These are phyloP conservation scores for Pythium periplocum DNA, from an alignment of 352 stramenopile genomes.

Conservation along the genomic window DNA sequence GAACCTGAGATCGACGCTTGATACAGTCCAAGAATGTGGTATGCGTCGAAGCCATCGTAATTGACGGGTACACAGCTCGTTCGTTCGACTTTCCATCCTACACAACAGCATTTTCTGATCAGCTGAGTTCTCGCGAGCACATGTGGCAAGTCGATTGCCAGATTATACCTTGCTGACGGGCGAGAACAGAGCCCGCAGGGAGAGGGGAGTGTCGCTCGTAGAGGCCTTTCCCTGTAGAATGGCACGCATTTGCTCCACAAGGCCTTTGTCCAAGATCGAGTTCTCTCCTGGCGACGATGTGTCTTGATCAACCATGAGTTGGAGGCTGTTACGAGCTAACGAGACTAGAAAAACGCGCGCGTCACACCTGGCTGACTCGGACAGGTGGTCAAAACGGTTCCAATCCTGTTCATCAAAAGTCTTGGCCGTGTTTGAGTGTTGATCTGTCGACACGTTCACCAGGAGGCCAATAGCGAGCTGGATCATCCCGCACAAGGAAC, in stretches of 20 bases:
- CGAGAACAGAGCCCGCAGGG: slow-evolving; percentile 9
- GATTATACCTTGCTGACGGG: slow-evolving; percentile 20
- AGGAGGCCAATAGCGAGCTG: slow-evolving; percentile 60
- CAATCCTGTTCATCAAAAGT: slow-evolving; percentile 37
- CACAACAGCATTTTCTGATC: not conserved
- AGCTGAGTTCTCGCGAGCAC: not conserved
- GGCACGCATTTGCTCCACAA: slow-evolving; percentile 40
- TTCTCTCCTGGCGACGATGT: slow-evolving; percentile 24
- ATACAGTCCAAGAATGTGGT: slow-evolving; percentile 33
- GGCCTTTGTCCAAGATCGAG: slow-evolving; percentile 36
- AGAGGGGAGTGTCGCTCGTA: too few relatives aligned
- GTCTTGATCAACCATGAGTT: slow-evolving; percentile 43
- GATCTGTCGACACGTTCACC: slow-evolving; percentile 31
- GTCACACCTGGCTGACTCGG: slow-evolving; percentile 25
- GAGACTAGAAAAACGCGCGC: slow-evolving; percentile 42
- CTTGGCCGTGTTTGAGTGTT: slow-evolving; percentile 3
- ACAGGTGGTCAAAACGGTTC: slow-evolving; percentile 58
- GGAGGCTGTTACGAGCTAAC: slow-evolving; percentile 40
- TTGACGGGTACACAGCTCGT: slow-evolving; percentile 19
- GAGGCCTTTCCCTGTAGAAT: too few relatives aligned
- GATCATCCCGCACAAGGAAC: slow-evolving; percentile 74
- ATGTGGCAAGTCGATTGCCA: not conserved
- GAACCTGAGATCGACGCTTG: slow-evolving; percentile 68
- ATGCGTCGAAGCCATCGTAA: slow-evolving; percentile 20
- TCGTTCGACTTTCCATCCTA: slow-evolving; percentile 4